phyloP scores from a whole-genome alignment of 192 early-diverging fungal species.

The Chytriomyces sp. region DNA sequence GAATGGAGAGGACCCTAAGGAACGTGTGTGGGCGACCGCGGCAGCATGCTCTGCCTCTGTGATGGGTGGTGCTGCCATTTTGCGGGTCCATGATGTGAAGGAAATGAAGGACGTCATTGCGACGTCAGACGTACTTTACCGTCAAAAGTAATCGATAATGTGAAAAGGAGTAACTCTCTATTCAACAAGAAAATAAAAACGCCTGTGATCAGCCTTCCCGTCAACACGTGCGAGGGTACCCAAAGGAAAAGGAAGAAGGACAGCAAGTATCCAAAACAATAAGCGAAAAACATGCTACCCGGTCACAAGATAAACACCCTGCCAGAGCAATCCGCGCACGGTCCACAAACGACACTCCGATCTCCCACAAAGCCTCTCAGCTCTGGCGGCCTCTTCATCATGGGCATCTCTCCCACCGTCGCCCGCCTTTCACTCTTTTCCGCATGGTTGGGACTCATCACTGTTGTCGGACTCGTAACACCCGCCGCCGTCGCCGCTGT shows the following conservation, averaged over 20 bases:
- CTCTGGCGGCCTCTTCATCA: background rate
- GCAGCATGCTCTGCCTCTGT: slow-evolving; percentile 31
- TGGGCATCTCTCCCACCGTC: background rate
- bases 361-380: background rate
- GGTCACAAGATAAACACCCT: slow-evolving; percentile 12
- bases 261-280: no score
- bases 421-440: background rate
- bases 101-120: slow-evolving; percentile 90
- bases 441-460: background rate
- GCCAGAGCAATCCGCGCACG: slow-evolving; percentile 9
- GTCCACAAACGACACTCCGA: background rate
- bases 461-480: background rate
- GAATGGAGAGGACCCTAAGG: slow-evolving; percentile 50
- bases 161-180: no score
- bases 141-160: no score
- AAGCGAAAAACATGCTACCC: no score
- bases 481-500: background rate
- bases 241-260: no score
- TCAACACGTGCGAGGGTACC: no score
- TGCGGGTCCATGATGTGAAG: slow-evolving; percentile 93
- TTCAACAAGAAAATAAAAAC: no score
- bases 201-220: no score
- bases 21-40: slow-evolving; percentile 38
- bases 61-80: slow-evolving; percentile 55
- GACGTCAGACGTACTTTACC: slow-evolving; percentile 67